Base-by-base conservation (phyloP, 169 alveolate genomes). In the Cryptosporidium meleagridis region DNA sequence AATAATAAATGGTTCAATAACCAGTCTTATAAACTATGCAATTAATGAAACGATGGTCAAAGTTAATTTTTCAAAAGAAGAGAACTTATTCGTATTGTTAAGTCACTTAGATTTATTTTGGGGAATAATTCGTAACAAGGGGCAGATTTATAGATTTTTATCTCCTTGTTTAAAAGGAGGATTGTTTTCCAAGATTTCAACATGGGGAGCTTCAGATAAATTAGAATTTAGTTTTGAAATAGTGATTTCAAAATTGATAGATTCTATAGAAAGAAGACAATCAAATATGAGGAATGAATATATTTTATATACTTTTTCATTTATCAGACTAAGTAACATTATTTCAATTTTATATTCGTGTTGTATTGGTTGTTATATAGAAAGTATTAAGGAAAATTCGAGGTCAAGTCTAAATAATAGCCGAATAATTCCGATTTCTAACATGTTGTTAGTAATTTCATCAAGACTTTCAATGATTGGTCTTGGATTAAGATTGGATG, bases 271-370 rank as follows among this genome's bases (percentile, higher is more conserved):
- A 18, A 51, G 48, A 45, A 71, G 48, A 26, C 33, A 29, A 55
- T 16, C 52, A 33, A 26, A 73, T 35, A 14, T 73, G 2, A 73
- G 37, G 26, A 21, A 33, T 33, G 52, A 52, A 35, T 55, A 71
- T 9, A 71, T 31, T 21, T 41, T 41, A 21, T 23, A 55, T 37
- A 41, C 75, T 37, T 80, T 61, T 80, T 62, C 75, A 23, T 37
- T 80, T 39, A 26, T 80, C 10, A 37, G 75, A 61, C 37, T 80
- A 8, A 45, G 70, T 14, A 62, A 80, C 44, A 80, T 80, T 29
- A 53, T 80, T 61, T 80, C 89, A 37, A 65, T 80, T 3, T 39
- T 80, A 33, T 80, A 80, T 39, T 59, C 89, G 14, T 80, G 80
- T 80, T 61, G 80, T 26, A 53, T 80, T 21, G 44, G 52, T 8